phyloP scores from a whole-genome alignment of 139 green algal genomes.

The Gonium pectorale region DNA sequence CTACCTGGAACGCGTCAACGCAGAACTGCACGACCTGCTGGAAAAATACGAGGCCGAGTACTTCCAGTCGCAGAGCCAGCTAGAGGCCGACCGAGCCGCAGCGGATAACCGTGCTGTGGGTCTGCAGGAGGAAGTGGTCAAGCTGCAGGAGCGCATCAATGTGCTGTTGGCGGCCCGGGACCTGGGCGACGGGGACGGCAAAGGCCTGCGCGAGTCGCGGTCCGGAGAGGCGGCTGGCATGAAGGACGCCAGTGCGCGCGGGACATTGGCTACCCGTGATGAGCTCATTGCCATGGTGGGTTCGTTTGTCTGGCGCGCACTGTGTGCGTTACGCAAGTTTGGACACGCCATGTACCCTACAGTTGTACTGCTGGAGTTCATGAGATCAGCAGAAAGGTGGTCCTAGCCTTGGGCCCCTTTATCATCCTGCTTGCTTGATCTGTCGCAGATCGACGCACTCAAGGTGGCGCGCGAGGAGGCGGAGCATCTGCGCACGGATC shows the following conservation, averaged over 20 bases:
- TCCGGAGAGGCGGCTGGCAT: neutral
- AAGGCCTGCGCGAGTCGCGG: neutral
- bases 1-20: slow-evolving; percentile 73
- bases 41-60: slow-evolving; percentile 67
- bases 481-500: slow-evolving; percentile 57
- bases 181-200: neutral
- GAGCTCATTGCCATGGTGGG: slow-evolving; percentile 43
- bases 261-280: slow-evolving; percentile 44
- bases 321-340: too few species aligned
- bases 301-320: too few species aligned
- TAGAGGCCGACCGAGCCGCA: slow-evolving; percentile 62
- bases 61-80: slow-evolving; percentile 50
- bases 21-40: slow-evolving; percentile 73
- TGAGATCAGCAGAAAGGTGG: too few species aligned
- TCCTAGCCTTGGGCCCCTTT: too few species aligned
- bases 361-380: too few species aligned
- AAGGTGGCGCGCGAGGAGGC: slow-evolving; percentile 64
- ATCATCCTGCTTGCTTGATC: slow-evolving; percentile 7
- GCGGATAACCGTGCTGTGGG: slow-evolving; percentile 33
- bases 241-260: neutral
- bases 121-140: slow-evolving; percentile 53
- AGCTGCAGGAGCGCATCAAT: slow-evolving; percentile 63
- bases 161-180: slow-evolving; percentile 41
- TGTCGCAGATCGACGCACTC: slow-evolving; percentile 71
- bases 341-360: too few species aligned